Evolutionary conservation across 257 asterid genomes (phyloP), one percentile per base, ranked within the genome.

Genomic region (Solanum paucissectum): DNA sequence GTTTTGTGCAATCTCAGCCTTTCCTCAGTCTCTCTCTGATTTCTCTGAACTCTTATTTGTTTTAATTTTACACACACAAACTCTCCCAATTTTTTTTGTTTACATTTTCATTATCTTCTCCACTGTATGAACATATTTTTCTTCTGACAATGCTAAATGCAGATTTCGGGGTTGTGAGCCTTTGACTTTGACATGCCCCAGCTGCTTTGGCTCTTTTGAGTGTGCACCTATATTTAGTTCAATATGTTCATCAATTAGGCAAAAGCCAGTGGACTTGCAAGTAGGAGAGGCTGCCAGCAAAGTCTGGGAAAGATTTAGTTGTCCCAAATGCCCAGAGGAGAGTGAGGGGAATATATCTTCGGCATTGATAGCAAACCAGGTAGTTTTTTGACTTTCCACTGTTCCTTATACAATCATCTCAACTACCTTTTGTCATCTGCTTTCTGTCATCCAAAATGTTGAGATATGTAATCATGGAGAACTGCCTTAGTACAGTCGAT

Each of bases 81-180:
- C 16, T 44, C 40, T 81, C 66, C n/a, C 68, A 14, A 3, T 1
- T 34, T 81, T 81, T 44, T 81, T 52, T 2, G 27, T 29, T 16
- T 20, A 46, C 85, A 27, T 44, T 27, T 81, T 81, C 23, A 16
- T 44, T 49, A 81, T 18, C 42, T 81, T 49, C 68, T 81, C 29
- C 16, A 21, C 29, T 86, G n/a, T 20, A 40, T 69, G 72, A 42
- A 85, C 55, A 86, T 72, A 23, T 29, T 58, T 83, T 46, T 88
- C 69, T 58, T 52, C 25, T 58, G 76, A 85, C 88, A 87, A 86
- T 66, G 84, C 87, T 49, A 88, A 88, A 71, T 92, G 94, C 96
- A 97, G 99, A 89, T 97, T 95, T 89, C 94, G 87, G 62, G 98
- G 96, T 66, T 97, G 99, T 87, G 95, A 94, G 84, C 95, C 98